A percentile compares a stretch with the other conserved stretches of the same genome.
Conservation (phyloP, 2,329 filamentous ascomycete genomes). For the Microcera coccophila region DNA sequence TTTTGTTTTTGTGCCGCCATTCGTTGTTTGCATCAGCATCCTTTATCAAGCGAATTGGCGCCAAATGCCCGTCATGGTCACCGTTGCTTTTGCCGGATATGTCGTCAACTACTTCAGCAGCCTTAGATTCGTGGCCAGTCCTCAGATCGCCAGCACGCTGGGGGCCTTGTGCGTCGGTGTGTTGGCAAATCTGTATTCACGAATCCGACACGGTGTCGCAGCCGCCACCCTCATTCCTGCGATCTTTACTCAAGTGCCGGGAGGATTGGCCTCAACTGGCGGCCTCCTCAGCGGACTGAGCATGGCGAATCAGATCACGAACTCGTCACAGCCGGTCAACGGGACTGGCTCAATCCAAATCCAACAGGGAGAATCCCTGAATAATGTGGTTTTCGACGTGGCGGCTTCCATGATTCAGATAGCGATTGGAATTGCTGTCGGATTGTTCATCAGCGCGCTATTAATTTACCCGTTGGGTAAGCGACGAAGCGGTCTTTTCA, state of each 20-base stretch:
- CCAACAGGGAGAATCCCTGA: constrained; percentile 21
- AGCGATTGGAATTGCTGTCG: constrained; percentile 49
- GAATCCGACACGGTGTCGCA: constrained; percentile 49
- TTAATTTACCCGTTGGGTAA: constrained; percentile 49
- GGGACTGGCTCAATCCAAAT: constrained; percentile 31
- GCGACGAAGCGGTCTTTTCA: constrained; percentile 47
- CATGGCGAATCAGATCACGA: constrained; percentile 42
- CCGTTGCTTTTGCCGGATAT: constrained; percentile 71
- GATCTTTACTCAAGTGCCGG: constrained; percentile 48
- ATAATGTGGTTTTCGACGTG: constrained; percentile 42
- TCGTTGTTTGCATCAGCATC: constrained; percentile 68
- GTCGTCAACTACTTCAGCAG: constrained; percentile 71
- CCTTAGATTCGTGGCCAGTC: constrained; percentile 61
- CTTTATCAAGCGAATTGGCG: constrained; percentile 81
- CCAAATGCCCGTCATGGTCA: constrained; percentile 72
- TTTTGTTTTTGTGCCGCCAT: constrained; percentile 71
- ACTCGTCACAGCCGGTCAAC: constrained; percentile 34
- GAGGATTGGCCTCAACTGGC: constrained; percentile 45
- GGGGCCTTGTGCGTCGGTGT: constrained; percentile 74
- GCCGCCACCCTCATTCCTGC: constrained; percentile 46
- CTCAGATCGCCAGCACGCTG: constrained; percentile 72
- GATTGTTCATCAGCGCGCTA: constrained; percentile 47
- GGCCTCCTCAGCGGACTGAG: constrained; percentile 44
- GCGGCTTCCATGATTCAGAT: constrained; percentile 51
- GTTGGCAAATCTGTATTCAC: constrained; percentile 73